These are phyloP conservation scores for Pisolithus marmoratus DNA, from an alignment of 768 basidiomycete species.

Conservation along the genomic window DNA sequence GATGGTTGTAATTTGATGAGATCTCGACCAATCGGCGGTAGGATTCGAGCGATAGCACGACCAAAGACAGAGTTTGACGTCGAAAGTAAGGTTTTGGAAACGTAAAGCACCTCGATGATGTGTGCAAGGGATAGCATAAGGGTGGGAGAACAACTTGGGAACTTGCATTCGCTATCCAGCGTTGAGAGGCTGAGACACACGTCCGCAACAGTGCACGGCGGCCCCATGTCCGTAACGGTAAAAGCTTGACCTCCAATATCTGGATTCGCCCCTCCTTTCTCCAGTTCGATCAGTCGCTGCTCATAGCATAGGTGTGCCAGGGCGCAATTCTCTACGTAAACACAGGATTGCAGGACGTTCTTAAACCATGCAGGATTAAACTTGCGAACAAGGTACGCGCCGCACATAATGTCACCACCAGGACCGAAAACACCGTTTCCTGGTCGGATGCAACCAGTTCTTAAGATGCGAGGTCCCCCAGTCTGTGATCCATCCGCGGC, in stretches of 20 bases:
- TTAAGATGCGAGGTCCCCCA: no score
- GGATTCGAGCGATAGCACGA: constrained; percentile 29
- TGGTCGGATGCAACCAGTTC: no score
- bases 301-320: no score
- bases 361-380: constrained; percentile 59
- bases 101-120: no score
- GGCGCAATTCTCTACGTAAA: constrained; percentile 78
- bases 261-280: constrained; percentile 37
- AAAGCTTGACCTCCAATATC: constrained; percentile 76
- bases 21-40: constrained; percentile 44
- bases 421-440: no score
- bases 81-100: no score
- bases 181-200: constrained; percentile 49
- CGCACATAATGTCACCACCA: constrained; percentile 65
- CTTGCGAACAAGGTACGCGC: constrained; percentile 56
- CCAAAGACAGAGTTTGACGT: constrained; percentile 22
- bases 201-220: constrained; percentile 58
- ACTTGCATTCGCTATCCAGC: constrained; percentile 50
- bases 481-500: no score
- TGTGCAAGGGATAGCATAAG: no score
- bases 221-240: constrained; percentile 58
- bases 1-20: constrained; percentile 54
- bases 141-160: constrained; percentile 54
- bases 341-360: constrained; percentile 55
- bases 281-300: no score